Percentiles rank a stretch among this genome's conserved stretches.
These are phyloP conservation scores for Colletotrichum orchidophilum DNA, from an alignment of 2,329 filamentous ascomycete species.

Conservation along the genomic window DNA sequence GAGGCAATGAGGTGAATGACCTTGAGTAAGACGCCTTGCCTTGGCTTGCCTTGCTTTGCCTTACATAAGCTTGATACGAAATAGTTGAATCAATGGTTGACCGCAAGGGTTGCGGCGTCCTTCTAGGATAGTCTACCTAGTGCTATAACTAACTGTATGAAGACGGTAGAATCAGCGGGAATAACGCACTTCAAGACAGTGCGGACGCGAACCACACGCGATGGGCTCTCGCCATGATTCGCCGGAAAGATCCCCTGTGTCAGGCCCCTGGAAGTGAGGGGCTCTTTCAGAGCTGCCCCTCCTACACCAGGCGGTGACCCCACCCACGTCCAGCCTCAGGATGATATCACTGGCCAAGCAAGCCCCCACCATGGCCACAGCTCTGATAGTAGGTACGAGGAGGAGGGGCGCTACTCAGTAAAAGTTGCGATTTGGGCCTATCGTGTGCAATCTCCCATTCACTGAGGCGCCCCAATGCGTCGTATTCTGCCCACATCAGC, in stretches of 20 bases:
- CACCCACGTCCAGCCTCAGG: slow-evolving; percentile 22
- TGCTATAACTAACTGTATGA: too few species aligned
- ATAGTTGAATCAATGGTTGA: neutral
- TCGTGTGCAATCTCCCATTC: slow-evolving; percentile 7
- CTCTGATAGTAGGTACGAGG: neutral
- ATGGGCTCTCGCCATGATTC: neutral
- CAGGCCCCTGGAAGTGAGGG: slow-evolving; percentile 18
- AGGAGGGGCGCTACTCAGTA: neutral
- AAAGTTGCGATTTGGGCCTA: slow-evolving; percentile 8
- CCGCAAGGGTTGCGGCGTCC: neutral
- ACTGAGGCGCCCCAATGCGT: neutral
- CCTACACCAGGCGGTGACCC: slow-evolving; percentile 7
- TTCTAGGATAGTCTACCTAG: neutral
- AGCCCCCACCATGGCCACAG: slow-evolving; percentile 26
- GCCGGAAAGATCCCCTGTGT: neutral
- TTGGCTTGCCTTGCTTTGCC: too few species aligned
- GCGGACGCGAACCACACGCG: neutral
- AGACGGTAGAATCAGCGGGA: neutral
- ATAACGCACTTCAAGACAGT: neutral
- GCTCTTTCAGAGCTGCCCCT: slow-evolving; percentile 25
- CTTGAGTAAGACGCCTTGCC: neutral
- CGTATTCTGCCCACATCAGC: neutral
- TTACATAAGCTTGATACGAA: neutral
- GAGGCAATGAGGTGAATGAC: neutral
- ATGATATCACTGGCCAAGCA: slow-evolving; percentile 32